Percentiles rank a stretch among this genome's conserved stretches.
phyloP scores from a whole-genome alignment of 768 basidiomycete species.

The Leccinum ochraceum region DNA sequence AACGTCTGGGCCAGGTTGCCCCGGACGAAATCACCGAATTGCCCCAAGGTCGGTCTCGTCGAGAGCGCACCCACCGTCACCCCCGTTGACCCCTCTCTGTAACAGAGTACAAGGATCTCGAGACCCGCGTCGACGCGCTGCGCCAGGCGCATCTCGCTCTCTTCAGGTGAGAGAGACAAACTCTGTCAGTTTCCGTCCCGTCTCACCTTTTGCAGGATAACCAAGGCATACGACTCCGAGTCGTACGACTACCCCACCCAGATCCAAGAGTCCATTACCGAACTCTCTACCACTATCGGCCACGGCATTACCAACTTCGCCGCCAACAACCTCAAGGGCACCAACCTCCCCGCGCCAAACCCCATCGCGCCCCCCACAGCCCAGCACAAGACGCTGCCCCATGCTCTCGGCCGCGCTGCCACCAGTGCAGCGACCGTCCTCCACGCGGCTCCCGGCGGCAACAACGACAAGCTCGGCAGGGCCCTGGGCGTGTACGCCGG shows the following conservation, averaged over 20 bases:
- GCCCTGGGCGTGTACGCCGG: conserved; percentile 77
- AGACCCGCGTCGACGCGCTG: conserved; percentile 92
- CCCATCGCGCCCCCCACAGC: conserved; percentile 54
- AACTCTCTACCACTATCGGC: conserved; percentile 69
- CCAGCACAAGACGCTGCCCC: conserved; percentile 95
- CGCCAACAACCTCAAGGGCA: conserved; percentile 85
- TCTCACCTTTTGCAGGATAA: conserved; percentile 51
- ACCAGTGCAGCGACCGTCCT: conserved; percentile 55
- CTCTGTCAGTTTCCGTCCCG: background rate
- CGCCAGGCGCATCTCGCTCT: conserved; percentile 72
- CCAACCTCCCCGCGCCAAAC: conserved; percentile 74
- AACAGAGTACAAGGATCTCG: conserved; percentile 96
- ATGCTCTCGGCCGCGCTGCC: conserved; percentile 86
- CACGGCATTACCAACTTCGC: conserved; percentile 82
- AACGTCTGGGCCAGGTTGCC: conserved; percentile 87
- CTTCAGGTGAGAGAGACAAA: conserved; percentile 59
- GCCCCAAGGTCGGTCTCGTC: conserved; percentile 65
- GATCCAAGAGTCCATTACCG: conserved; percentile 78
- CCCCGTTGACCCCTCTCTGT: background rate
- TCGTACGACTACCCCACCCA: conserved; percentile 89
- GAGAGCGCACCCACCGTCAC: background rate
- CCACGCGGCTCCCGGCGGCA: conserved; percentile 43
- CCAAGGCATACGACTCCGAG: conserved; percentile 87
- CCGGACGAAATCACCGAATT: conserved; percentile 95
- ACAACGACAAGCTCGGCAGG: conserved; percentile 71